Conservation (phyloP, 805 yeast genomes). For the Lipomyces kockii region DNA sequence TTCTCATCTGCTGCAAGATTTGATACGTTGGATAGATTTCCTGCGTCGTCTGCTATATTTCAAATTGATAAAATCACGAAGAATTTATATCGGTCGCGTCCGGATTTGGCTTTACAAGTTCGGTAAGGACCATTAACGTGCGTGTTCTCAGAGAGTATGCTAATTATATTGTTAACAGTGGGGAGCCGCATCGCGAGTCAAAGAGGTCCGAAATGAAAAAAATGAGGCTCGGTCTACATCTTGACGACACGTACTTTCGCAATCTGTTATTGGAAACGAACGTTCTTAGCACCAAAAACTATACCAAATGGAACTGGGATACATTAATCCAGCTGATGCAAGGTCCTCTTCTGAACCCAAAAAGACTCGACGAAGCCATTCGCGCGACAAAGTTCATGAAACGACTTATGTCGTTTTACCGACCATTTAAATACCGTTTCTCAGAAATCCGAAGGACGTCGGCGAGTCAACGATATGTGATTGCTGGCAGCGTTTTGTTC, state of each 20-base stretch:
- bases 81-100: conserved; percentile 35
- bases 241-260: conserved; percentile 72
- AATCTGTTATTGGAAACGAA: conserved; percentile 67
- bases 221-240: conserved; percentile 47
- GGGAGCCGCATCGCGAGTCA: conserved; percentile 12
- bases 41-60: conserved; percentile 50
- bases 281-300: conserved; percentile 78
- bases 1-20: conserved; percentile 39
- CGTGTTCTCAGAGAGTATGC: not conserved
- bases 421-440: conserved; percentile 90
- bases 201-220: conserved; percentile 35
- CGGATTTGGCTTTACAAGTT: conserved; percentile 15
- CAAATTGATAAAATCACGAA: conserved; percentile 53
- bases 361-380: conserved; percentile 73
- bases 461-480: conserved; percentile 60
- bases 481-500: conserved; percentile 76
- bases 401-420: conserved; percentile 78
- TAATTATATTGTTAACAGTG: not conserved
- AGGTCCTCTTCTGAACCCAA: conserved; percentile 79
- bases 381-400: conserved; percentile 85
- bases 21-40: conserved; percentile 35
- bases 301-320: conserved; percentile 86
- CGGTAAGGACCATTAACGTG: conserved; percentile 7
- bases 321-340: conserved; percentile 69
- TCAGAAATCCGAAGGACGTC: conserved; percentile 57